These are phyloP conservation scores for Globisporangium alternatum DNA, from an alignment of 352 stramenopile genomes.

Conservation along the genomic window DNA sequence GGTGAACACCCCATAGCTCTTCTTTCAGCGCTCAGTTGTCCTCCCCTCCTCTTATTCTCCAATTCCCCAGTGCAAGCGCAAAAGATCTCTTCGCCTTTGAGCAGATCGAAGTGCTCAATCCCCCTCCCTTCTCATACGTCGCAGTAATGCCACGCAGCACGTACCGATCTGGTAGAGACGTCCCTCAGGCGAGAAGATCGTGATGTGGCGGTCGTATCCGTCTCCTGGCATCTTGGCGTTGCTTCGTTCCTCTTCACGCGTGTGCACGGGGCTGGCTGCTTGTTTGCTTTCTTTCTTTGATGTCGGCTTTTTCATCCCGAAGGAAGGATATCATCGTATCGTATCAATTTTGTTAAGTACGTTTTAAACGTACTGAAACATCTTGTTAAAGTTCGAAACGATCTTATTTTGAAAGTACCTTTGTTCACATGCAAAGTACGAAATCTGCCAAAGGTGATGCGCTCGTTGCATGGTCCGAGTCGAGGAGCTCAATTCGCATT, in stretches of 20 bases:
- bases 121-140: not conserved
- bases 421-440: constrained; percentile 16
- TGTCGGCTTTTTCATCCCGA: constrained; percentile 16
- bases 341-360: constrained; percentile 11
- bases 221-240: constrained; percentile 66
- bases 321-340: constrained; percentile 9
- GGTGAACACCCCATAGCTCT: not conserved
- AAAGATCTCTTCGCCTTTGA: constrained; percentile 18
- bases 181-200: constrained; percentile 98
- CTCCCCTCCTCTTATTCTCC: not conserved
- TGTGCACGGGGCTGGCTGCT: not conserved
- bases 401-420: not conserved
- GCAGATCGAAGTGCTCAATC: not conserved
- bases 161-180: constrained; percentile 97
- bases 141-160: constrained; percentile 9
- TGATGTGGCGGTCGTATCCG: constrained; percentile 94
- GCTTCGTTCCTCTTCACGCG: constrained; percentile 3
- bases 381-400: constrained; percentile 19
- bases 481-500: constrained; percentile 25
- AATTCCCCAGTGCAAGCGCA: not conserved
- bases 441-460: constrained; percentile 1
- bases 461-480: not conserved
- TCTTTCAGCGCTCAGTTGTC: no score
- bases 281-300: constrained; percentile 9
- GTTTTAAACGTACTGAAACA: not conserved